Evolutionary conservation across 106 monocot species (phyloP), one percentile per base, ranked within the genome.

Genomic region (Xerophyta viscosa): DNA sequence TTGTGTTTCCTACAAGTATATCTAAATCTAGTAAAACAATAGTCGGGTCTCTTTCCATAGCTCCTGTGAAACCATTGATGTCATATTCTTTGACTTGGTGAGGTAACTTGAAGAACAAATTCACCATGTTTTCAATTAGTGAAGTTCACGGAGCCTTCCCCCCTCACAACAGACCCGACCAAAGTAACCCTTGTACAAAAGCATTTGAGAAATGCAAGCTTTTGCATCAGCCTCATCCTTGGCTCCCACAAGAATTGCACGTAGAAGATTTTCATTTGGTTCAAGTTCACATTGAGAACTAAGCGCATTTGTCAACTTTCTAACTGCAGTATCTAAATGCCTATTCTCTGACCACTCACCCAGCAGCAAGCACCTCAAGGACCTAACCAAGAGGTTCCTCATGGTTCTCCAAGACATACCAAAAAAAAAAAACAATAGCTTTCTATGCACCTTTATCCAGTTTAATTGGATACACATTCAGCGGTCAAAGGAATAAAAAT

Each of bases 351-450:
- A 62, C 20, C 18, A 58, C 12, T 66, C 58, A 44, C 88, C 94
- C 46, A 75, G 63, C 58, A 96, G 62, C 70, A 96, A 71, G 75
- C 88, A 96, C 41, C 63, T 53, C 94, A 88, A 96, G 19, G 94
- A 75, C 61, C 94, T 88, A 33, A 96, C 44, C 94, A 88, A 96
- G 30, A 55, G 68, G 29, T 81, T 78, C 59, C 88, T 88, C 55
- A 88, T 81, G 45, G 37, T 57, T 66, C 94, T 96, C 67, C 17
- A 11, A 48, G 14, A 69, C 56, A 36, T 52, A 48, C 22, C 62
- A 54, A 5, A 41, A 14, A n/a, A n/a, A n/a, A n/a, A n/a, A n/a
- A n/a, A n/a, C 36, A 31, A 31, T 2, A 53, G 39, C 10, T 26
- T n/a, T 37, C 49, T 31, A 8, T 27, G 17, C 49, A 54, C n/a